Base-by-base conservation (phyloP, 306 rosid genomes). In the Fagus crenata region DNA sequence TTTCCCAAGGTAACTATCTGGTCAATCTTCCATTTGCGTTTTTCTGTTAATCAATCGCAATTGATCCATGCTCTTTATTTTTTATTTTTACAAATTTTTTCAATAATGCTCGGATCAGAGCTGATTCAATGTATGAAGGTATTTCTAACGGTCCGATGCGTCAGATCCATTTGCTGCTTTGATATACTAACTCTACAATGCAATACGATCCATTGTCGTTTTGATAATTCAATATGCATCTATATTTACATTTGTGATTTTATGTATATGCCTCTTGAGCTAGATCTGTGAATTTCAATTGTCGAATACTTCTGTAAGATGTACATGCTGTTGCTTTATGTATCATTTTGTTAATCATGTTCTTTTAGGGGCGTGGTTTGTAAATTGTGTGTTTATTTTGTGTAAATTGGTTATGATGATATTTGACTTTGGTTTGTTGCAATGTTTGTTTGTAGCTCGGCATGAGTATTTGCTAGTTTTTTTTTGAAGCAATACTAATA, bases 371-470 rank as follows among this genome's bases (percentile, higher is more conserved):
- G 11, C 28, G 28, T 22, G 28, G 51, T 46, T 8, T 46, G 51
- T 46, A 46, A 46, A 46, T 46, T 46, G 11, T 46, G 51, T 12
- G 11, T 46, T 43, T 43, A 43, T 43, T 43, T 13, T 8, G 71
- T 17, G 37, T 5, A 6, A 35, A 63, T 63, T 63, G 69, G 43
- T 63, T 35, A 14, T 15, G 22, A 6, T 59, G 12, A 75, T 80
- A 9, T 77, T 56, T 36, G 75, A 53, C 67, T 67, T 69, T n/a
- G 49, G 59, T 49, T 82, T 53, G 53, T 53, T 69, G 33, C 63
- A 68, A 74, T 65, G 72, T 78, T 80, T 87, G 86, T 78, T 84
- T 91, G 87, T 85, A 79, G 73, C 75, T 67, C 75, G 53, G 75
- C 80, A 55, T 77, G 79, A 76, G 54, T 81, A 54, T 65, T 78